phyloP scores from a whole-genome alignment of 306 rosid species.

The Cucurbita moschata region DNA sequence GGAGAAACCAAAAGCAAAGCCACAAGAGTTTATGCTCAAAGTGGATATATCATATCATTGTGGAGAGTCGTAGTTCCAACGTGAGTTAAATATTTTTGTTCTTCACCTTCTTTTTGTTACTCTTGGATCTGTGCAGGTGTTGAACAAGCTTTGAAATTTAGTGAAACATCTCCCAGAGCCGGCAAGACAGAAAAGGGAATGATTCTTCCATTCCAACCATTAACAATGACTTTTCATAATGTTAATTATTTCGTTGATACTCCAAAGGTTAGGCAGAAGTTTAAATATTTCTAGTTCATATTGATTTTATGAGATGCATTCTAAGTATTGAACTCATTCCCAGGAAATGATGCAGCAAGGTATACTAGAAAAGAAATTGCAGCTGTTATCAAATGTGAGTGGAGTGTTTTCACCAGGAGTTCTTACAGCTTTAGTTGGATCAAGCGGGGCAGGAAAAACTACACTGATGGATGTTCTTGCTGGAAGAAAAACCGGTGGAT shows the following conservation, averaged over 20 bases:
- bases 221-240: constrained; percentile 73
- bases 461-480: constrained; percentile 88
- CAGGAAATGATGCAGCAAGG: constrained; percentile 54
- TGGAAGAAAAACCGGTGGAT: constrained; percentile 88
- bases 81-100: background rate
- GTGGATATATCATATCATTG: too few relatives aligned
- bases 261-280: constrained; percentile 43
- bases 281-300: background rate
- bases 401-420: constrained; percentile 84
- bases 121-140: too few relatives aligned
- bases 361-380: constrained; percentile 47
- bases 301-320: too few relatives aligned
- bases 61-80: too few relatives aligned
- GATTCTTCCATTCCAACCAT: constrained; percentile 83
- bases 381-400: constrained; percentile 59
- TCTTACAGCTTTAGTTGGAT: constrained; percentile 80
- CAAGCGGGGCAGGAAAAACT: constrained; percentile 93
- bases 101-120: background rate
- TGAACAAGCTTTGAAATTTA: too few relatives aligned
- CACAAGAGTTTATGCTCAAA: too few relatives aligned
- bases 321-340: background rate
- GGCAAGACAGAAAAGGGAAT: constrained; percentile 38
- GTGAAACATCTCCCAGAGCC: too few relatives aligned
- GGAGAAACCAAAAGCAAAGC: too few relatives aligned
- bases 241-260: constrained; percentile 74